phyloP scores from a whole-genome alignment of 1,139 yeast genomes.

The Candida neerlandica region DNA sequence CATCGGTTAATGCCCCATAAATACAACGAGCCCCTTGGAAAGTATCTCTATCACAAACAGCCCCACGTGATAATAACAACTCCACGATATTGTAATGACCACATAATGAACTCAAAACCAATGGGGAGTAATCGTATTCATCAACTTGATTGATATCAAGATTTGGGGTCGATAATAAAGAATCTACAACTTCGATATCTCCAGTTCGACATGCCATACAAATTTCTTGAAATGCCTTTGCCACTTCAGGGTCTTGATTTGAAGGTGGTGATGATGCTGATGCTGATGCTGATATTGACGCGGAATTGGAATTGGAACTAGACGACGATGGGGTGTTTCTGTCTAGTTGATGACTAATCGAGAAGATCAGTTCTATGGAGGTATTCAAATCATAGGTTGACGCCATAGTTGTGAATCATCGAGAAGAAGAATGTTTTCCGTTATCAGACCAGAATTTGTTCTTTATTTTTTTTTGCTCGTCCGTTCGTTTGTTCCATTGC shows the following conservation, averaged over 20 bases:
- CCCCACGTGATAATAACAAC: slow-evolving; percentile 62
- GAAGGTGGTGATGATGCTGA: not conserved
- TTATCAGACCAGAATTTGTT: no score
- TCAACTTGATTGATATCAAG: slow-evolving; percentile 65
- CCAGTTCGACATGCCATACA: slow-evolving; percentile 71
- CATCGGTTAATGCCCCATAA: slow-evolving; percentile 74
- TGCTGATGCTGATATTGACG: not conserved
- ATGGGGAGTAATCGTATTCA: slow-evolving; percentile 74
- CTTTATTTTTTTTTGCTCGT: no score
- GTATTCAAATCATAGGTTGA: not conserved
- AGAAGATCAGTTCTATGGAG: slow-evolving; percentile 8
- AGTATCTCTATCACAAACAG: slow-evolving; percentile 76
- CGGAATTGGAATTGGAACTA: not conserved
- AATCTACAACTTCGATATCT: slow-evolving; percentile 64
- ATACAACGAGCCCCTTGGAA: slow-evolving; percentile 80
- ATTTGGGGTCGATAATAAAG: slow-evolving; percentile 53
- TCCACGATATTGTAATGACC: slow-evolving; percentile 70
- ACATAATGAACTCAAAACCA: slow-evolving; percentile 71
- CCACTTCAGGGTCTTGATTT: slow-evolving; percentile 11
- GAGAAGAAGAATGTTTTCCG: not conserved
- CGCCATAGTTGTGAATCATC: not conserved
- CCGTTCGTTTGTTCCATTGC: no score
- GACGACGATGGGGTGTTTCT: not conserved
- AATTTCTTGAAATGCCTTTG: slow-evolving; percentile 41
- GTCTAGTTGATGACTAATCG: slow-evolving; percentile 5